Base-by-base conservation (phyloP, 306 rosid species). In the Lablab purpureus region DNA sequence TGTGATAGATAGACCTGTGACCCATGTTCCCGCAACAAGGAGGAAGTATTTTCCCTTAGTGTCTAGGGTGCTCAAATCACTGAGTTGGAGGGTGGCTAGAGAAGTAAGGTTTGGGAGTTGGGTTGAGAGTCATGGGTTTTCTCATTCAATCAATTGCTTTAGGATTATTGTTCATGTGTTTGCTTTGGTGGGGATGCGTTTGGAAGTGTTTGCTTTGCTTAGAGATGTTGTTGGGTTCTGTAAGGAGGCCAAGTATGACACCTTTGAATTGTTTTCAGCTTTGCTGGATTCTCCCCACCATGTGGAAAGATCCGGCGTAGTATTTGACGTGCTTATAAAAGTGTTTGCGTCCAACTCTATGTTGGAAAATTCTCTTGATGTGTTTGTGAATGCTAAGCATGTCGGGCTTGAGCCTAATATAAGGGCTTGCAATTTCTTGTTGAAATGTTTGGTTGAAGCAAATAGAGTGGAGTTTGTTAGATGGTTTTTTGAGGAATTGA, bases 371-470 rank as follows among this genome's bases (percentile, higher is more conserved):
- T 88, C 94, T 28, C 63, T 78, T 22, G 80, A 85, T 59, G 93
- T 90, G 60, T 85, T 78, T 87, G 12, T 84, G 77, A 81, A 69
- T 69, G 87, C 82, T 60, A 90, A 81, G 80, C 71, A 56, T 54
- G 18, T 75, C 66, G 90, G 90, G 52, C 75, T 82, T 84, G 55
- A 69, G 54, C 88, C 84, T 25, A 49, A 77, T 82, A 82, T 88
- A 34, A 43, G 9, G 69, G 71, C 88, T 1, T 88, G 94, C 75
- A 92, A 92, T 74, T 87, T 92, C 85, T 79, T 92, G 89, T 76
- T 92, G 81, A 90, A 92, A 77, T 88, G 94, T 71, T 87, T 90
- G 88, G 84, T 79, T 18, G 90, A 90, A 67, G 82, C 69, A 14
- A 85, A 90, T 49, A 87, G 79, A 55, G 85, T 67, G 84, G 86